Evolutionary conservation across 208 protist species (phyloP), one percentile per base, ranked within the genome.

Genomic region (Endotrypanum monterogeii): DNA sequence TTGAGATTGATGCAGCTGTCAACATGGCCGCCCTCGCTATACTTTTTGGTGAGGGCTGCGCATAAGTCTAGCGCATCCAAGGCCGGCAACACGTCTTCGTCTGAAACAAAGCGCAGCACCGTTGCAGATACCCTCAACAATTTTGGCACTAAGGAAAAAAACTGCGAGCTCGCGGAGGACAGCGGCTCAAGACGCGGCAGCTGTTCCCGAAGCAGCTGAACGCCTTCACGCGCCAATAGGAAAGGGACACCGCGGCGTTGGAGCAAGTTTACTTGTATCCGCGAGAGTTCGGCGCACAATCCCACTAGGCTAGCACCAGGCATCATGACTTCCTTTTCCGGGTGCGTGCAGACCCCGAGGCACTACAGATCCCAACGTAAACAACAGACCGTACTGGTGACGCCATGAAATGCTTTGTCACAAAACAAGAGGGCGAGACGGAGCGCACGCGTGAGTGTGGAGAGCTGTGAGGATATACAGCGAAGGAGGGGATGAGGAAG

Each of bases 261-360:
- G 52, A 97, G 82, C 68, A 95, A 62, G 37, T 83, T 80, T 46
- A 97, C 67, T 63, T 97, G 93, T 11, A 97, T 72, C n/a, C 79
- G 79, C 9, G 83, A 73, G 68, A 97, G 76, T 71, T 96, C 89
- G 20, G 90, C 73, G 57, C 87, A 96, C 20, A 96, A 56, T 1
- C 69, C 41, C 32, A 57, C 50, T 77, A 92, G 84, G n/a, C 25
- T 46, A 18, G 41, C 44, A 30, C n/a, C 11, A 30, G 32, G 20
- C 66, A 70, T 70, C 12, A 51, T 35, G 62, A 25, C 30, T 20
- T 28, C 16, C 23, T 28, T 4, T 14, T 25, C 57, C 32, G 2
- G 16, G 4, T 14, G 60, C n/a, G 37, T 23, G 60, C 60, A 16
- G 9, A n/a, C 4, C 37, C 32, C 12, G 28, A 14, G 60, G 60